A percentile compares a stretch with the other conserved stretches of the same genome.
Conservation (phyloP, 1,284 basidiomycete species). For the Caloboletus inedulis region DNA sequence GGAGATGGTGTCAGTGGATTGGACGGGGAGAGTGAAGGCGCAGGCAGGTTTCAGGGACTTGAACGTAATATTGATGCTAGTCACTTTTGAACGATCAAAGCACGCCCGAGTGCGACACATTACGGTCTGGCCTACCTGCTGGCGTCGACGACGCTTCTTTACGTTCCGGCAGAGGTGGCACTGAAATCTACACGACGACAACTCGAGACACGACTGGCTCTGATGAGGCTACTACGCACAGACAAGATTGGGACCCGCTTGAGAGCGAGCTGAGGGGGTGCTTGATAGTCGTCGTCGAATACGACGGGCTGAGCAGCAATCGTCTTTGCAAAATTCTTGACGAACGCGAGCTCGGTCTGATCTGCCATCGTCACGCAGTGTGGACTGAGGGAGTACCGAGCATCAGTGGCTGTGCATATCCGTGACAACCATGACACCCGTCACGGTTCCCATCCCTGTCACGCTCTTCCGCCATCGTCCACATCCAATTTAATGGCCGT, state of each 20-base stretch:
- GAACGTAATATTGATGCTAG: conserved; percentile 70
- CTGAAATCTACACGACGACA: conserved; percentile 44
- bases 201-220: conserved; percentile 1
- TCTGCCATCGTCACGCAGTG: conserved; percentile 57
- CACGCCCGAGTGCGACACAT: conserved; percentile 1
- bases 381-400: neutral
- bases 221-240: conserved; percentile 40
- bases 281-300: conserved; percentile 74
- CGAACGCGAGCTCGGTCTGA: conserved; percentile 66
- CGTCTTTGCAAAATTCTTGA: conserved; percentile 68
- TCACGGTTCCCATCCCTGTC: conserved; percentile 15
- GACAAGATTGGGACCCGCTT: conserved; percentile 72
- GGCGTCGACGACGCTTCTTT: conserved; percentile 37
- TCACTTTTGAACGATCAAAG: conserved; percentile 31
- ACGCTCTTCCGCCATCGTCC: neutral
- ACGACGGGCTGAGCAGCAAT: conserved; percentile 67
- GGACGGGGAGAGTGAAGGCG: conserved; percentile 65
- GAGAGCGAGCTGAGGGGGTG: conserved; percentile 66
- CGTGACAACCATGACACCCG: conserved; percentile 19
- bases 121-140: conserved; percentile 32
- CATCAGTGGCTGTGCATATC: conserved; percentile 18
- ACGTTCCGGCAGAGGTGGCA: conserved; percentile 56
- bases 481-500: conserved; percentile 26
- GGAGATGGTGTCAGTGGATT: conserved; percentile 75
- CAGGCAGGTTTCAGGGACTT: conserved; percentile 88